Base-by-base conservation (phyloP, 2,329 filamentous ascomycete genomes). In the Scedosporium minutisporum region DNA sequence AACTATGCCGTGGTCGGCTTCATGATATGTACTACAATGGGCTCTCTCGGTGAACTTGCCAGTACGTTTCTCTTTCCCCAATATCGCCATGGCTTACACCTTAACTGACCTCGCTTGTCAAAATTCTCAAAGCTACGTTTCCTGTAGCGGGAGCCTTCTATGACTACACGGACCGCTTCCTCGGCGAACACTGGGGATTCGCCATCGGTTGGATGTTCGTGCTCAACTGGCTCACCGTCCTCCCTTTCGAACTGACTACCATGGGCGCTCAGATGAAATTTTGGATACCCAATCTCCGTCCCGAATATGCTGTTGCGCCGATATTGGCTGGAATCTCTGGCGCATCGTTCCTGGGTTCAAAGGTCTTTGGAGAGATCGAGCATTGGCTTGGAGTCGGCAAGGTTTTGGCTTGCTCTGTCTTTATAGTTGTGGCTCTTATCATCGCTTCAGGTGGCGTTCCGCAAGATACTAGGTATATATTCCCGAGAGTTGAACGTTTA, bases 381-480 rank as follows among this genome's bases (percentile, higher is more conserved):
- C 82, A 83, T 62, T 66, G 77, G 16, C 77, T 84, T n/a, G 76
- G 76, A 33, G 71, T 79, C 9, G 76, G 82, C 64, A 84, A 84
- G 68, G 74, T 83, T 63, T 64, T 75, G 33, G 80, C 82, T 38
- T 75, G 81, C 66, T 71, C 79, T 25, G 80, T 80, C 18, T 87
- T 87, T 71, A 82, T 86, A 65, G 73, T 86, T 62, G 73, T 83
- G 4, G 81, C 79, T 16, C 78, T 84, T 60, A 74, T 83, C 61
- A 76, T 84, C 65, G 76, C 81, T 63, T 72, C 71, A 41, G 80
- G 80, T 4, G 80, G 78, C 42, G 79, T 81, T 33, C 75, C 79
- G 58, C 71, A 75, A 42, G 74, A 81, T 58, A 58, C 65, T 9
- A 66, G 70, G 66, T 67, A 59, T 46, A 57, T 18, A 41, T 29